Base-by-base conservation (phyloP, 2,329 filamentous ascomycete species). In the Westerdykella sp. region DNA sequence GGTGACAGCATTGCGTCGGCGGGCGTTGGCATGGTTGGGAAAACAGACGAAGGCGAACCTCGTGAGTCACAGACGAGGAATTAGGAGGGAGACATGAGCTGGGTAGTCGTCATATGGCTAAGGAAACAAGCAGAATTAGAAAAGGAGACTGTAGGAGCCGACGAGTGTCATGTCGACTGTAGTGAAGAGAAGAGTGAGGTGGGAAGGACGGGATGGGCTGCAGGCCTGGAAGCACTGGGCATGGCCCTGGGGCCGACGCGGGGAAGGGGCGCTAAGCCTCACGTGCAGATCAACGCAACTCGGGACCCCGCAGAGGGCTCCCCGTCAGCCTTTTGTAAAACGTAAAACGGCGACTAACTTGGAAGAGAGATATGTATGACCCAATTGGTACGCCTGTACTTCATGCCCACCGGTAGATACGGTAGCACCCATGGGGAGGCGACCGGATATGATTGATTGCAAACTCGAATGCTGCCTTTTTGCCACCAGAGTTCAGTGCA, bases 11-110 rank as follows among this genome's bases (percentile, higher is more conserved):
- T 62, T 43, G 54, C 59, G 65, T 66, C 61, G 64, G 66, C 62
- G 60, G 69, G 67, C 65, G 72, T 75, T 57, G 73, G 74, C 74
- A 77, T 77, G 65, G 63, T 68, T 53, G 49, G 47, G 46, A 44
- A 48, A 37, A 45, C 42, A 28, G 40, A 43, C 25, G 25, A 28
- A 28, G 25, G 25, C 25, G 25, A 28, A 12, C 25, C 40, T 41
- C 40, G 38, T 15, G 15, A 23, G 16, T 28, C 23, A 28, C 37
- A 25, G 28, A n/a, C 14, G 14, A 5, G 14, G 12, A 21, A 25
- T 13, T 25, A 40, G 28, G 32, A 38, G 34, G 34, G 34, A 28
- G 25, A 30, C 21, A 39, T 23, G 21, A 28, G 23, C 18, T 39
- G 30, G 47, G 42, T 46, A 44, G 45, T 47, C 53, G 43, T 53